Percentiles rank a stretch among this genome's conserved stretches.
Evolutionary conservation across 768 basidiomycete genomes (phyloP).

Genomic region (Naganishia friedmannii): DNA sequence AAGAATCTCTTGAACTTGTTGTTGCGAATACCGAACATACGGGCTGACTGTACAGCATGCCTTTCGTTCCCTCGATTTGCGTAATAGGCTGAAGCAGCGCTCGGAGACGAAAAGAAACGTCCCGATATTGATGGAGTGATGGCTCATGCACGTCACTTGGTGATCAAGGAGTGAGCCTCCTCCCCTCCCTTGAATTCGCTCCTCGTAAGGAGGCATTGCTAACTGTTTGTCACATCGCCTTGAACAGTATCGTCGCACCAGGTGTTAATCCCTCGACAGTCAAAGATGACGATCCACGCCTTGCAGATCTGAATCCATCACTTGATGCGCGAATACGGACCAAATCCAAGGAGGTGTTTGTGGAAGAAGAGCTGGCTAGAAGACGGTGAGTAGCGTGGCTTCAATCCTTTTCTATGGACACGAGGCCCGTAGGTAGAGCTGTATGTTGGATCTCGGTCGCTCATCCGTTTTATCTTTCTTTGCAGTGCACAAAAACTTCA

Average conservation of each 20-base stretch:
- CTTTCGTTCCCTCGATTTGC: background rate
- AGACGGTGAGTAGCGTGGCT: conserved; percentile 38
- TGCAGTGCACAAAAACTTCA: conserved; percentile 44
- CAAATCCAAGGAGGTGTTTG: conserved; percentile 46
- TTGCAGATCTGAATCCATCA: conserved; percentile 41
- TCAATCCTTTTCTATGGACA: too few species aligned
- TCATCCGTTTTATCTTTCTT: background rate
- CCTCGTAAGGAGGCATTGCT: background rate
- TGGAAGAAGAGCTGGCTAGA: conserved; percentile 48
- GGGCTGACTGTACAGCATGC: conserved; percentile 4
- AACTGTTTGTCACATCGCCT: background rate
- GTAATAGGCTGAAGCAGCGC: conserved; percentile 45
- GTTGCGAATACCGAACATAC: conserved; percentile 10
- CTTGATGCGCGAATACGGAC: conserved; percentile 44
- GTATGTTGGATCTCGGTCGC: background rate
- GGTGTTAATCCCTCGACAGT: conserved; percentile 43
- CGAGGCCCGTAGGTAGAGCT: too few species aligned
- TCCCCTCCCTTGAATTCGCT: background rate
- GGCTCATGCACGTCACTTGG: conserved; percentile 44
- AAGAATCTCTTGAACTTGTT: background rate
- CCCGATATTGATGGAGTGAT: conserved; percentile 51
- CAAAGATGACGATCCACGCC: conserved; percentile 44
- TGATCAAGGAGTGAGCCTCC: conserved; percentile 46
- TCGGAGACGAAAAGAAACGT: conserved; percentile 42
- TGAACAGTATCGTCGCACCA: conserved; percentile 21